Conservation (phyloP, 257 asterid species). For the Marsdenia floribunda region DNA sequence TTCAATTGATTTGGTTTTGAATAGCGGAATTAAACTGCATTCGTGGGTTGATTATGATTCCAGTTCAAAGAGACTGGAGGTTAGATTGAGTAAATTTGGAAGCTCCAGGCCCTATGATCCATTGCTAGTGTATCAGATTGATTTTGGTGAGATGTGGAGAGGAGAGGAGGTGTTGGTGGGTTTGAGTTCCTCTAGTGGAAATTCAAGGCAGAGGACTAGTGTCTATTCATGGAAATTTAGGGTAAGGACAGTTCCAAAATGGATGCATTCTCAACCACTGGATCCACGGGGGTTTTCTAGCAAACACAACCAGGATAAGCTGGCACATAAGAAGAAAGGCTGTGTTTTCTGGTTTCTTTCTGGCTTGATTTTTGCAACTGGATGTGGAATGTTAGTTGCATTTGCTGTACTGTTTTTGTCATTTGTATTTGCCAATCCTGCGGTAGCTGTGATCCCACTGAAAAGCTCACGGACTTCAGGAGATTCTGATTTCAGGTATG, state of each 20-base stretch:
- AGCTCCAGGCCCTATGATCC: constrained; percentile 51
- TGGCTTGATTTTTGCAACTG: constrained; percentile 53
- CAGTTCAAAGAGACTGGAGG: constrained; percentile 65
- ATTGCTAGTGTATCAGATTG: constrained; percentile 47
- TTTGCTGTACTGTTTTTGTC: constrained; percentile 48
- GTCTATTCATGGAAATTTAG: constrained; percentile 68
- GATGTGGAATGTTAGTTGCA: constrained; percentile 52
- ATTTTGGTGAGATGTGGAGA: constrained; percentile 64
- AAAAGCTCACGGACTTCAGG: constrained; percentile 39
- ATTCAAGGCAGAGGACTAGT: constrained; percentile 46
- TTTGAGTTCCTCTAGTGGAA: constrained; percentile 59
- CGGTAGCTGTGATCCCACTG: constrained; percentile 37
- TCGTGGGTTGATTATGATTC: constrained; percentile 81
- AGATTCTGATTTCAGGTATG: constrained; percentile 64
- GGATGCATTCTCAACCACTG: constrained; percentile 71
- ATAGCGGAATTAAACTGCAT: constrained; percentile 57
- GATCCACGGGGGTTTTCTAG: constrained; percentile 37
- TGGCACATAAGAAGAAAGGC: constrained; percentile 29
- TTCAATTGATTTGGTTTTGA: constrained; percentile 45
- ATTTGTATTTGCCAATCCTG: constrained; percentile 37
- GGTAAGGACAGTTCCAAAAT: constrained; percentile 48
- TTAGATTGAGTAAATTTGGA: constrained; percentile 50
- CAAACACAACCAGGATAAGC: constrained; percentile 26
- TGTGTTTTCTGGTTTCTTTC: constrained; percentile 52
- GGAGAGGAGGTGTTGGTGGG: constrained; percentile 56